These are phyloP conservation scores for Plasmodium gallinaceum DNA, from an alignment of 169 alveolate species.

Conservation along the genomic window DNA sequence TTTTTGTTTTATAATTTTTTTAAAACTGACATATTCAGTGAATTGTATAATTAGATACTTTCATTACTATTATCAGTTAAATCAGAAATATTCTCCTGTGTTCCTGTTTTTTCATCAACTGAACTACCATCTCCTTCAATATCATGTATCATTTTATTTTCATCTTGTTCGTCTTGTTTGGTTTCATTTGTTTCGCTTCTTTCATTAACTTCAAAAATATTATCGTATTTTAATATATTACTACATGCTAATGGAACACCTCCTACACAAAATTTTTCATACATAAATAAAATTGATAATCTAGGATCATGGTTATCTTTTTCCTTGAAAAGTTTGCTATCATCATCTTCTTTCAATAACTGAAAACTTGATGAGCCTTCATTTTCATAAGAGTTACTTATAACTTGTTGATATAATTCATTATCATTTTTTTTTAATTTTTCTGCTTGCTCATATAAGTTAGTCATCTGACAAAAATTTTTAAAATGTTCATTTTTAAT, in stretches of 20 bases:
- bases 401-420: constrained; percentile 24
- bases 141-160: background rate
- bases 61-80: constrained; percentile 25
- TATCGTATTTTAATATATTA: constrained; percentile 44
- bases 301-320: constrained; percentile 44
- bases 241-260: constrained; percentile 73
- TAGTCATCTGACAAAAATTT: constrained; percentile 24
- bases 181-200: background rate
- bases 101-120: background rate
- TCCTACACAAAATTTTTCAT: constrained; percentile 64
- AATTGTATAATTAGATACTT: background rate
- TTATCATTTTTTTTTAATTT: constrained; percentile 28
- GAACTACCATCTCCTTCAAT: constrained; percentile 10
- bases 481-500: constrained; percentile 20
- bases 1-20: too few species aligned
- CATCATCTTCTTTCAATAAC: constrained; percentile 29
- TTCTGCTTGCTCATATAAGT: constrained; percentile 17
- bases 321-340: constrained; percentile 47
- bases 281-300: constrained; percentile 48
- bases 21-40: too few species aligned
- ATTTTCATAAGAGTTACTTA: constrained; percentile 42
- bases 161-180: background rate
- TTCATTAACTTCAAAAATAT: constrained; percentile 42
- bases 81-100: constrained; percentile 34
- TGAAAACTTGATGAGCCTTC: constrained; percentile 23